Percentiles rank a stretch among this genome's conserved stretches.
phyloP scores from a whole-genome alignment of 2,329 filamentous ascomycete species.

The Aspergillus eucalypticola region DNA sequence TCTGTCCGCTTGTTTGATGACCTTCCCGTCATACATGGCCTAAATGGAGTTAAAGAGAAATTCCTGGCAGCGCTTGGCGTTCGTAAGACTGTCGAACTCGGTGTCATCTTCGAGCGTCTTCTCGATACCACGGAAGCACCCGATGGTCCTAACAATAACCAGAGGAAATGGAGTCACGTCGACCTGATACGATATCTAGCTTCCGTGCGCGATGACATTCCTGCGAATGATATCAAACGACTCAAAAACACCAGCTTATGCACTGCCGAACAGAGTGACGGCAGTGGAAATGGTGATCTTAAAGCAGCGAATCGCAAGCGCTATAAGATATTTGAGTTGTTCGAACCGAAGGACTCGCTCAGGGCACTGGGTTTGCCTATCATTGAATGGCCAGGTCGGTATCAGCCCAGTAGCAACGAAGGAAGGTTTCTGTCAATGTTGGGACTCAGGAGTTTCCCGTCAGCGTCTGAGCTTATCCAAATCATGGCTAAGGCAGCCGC shows the following conservation, averaged over 20 bases:
- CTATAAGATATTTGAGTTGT: conserved; percentile 76
- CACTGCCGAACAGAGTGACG: conserved; percentile 62
- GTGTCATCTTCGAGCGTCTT: conserved; percentile 87
- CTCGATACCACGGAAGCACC: conserved; percentile 59
- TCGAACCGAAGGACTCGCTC: conserved; percentile 72
- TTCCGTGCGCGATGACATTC: conserved; percentile 87
- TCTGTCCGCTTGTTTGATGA: conserved; percentile 96
- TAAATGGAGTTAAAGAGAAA: conserved; percentile 84
- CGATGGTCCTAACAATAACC: conserved; percentile 50
- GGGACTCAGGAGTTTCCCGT: conserved; percentile 71
- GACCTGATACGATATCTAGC: conserved; percentile 93
- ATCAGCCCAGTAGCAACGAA: conserved; percentile 66
- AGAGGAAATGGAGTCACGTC: conserved; percentile 79
- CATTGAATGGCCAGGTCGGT: conserved; percentile 78
- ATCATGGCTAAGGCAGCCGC: conserved; percentile 69
- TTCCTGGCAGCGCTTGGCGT: conserved; percentile 82
- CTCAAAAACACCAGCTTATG: conserved; percentile 78
- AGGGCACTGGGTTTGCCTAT: conserved; percentile 72
- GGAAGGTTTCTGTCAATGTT: conserved; percentile 71
- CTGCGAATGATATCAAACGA: conserved; percentile 74
- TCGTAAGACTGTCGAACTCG: conserved; percentile 90
- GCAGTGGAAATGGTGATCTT: conserved; percentile 49
- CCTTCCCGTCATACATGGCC: conserved; percentile 74
- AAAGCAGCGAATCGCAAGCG: conserved; percentile 57
- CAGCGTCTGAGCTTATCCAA: conserved; percentile 71